Evolutionary conservation across 352 stramenopile species (phyloP).

Genomic region (Phytophthora fragariae): DNA sequence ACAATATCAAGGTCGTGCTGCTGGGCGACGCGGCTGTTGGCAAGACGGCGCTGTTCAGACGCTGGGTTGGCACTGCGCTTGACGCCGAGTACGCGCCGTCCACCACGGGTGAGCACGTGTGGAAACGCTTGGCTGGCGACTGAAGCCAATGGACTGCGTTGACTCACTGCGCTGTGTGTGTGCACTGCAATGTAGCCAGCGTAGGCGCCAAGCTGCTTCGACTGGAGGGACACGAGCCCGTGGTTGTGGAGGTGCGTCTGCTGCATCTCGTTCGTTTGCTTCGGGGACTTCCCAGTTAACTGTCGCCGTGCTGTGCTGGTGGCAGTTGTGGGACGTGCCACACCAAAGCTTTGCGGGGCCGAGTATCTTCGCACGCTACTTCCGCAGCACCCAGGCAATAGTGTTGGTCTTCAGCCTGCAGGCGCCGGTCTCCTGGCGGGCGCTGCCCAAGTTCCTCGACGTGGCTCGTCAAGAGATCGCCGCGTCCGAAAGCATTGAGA

Average conservation of each 20-base stretch:
- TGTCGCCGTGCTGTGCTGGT: background rate
- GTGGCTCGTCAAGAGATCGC: slow-evolving; percentile 19
- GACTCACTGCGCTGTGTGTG: background rate
- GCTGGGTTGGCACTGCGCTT: slow-evolving; percentile 45
- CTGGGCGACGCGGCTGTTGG: slow-evolving; percentile 49
- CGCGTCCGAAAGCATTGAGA: slow-evolving; percentile 11
- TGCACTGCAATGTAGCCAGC: slow-evolving; percentile 29
- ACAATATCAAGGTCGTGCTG: slow-evolving; percentile 62
- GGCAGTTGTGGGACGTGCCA: slow-evolving; percentile 73
- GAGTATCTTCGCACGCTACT: slow-evolving; percentile 57
- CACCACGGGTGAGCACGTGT: slow-evolving; percentile 43
- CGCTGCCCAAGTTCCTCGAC: slow-evolving; percentile 37
- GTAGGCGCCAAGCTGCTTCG: slow-evolving; percentile 67
- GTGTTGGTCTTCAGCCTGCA: slow-evolving; percentile 59
- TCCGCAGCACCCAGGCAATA: slow-evolving; percentile 39
- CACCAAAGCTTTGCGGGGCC: slow-evolving; percentile 53
- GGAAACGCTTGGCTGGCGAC: background rate
- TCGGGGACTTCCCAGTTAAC: background rate
- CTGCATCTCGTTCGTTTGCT: background rate
- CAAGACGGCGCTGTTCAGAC: slow-evolving; percentile 65
- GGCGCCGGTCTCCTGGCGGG: slow-evolving; percentile 35
- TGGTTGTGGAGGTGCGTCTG: slow-evolving; percentile 55
- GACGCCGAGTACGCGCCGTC: slow-evolving; percentile 39
- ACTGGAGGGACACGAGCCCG: slow-evolving; percentile 41
- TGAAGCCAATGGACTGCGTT: background rate